Evolutionary conservation across 2,329 filamentous ascomycete genomes (phyloP).

Genomic region (Aureobasidium sp.): DNA sequence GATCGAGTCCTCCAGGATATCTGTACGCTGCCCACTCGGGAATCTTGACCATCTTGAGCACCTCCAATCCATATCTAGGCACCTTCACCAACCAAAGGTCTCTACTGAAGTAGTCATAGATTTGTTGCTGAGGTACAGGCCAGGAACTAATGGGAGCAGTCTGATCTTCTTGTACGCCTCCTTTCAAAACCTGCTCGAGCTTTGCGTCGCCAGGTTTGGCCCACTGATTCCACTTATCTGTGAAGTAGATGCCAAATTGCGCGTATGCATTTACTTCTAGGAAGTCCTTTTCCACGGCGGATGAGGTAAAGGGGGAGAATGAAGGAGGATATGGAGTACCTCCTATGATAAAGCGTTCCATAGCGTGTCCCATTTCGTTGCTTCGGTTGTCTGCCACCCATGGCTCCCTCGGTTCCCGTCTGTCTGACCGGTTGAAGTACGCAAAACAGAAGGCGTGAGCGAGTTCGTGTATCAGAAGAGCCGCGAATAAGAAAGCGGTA

Average conservation of each 20-base stretch:
- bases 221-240: not conserved
- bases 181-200: not conserved
- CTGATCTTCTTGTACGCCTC: too few relatives aligned
- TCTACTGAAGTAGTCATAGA: not conserved
- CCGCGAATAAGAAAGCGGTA: not conserved
- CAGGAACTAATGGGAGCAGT: not conserved
- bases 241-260: not conserved
- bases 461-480: not conserved
- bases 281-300: too few relatives aligned
- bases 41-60: not conserved
- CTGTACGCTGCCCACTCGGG: not conserved
- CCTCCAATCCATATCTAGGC: not conserved
- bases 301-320: too few relatives aligned
- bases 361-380: not conserved
- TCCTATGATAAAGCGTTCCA: not conserved
- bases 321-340: not conserved
- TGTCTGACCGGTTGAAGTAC: not conserved
- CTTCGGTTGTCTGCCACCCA: not conserved
- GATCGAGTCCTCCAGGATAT: not conserved
- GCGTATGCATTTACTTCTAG: not conserved
- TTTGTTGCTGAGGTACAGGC: not conserved
- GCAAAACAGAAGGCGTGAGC: not conserved
- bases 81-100: not conserved
- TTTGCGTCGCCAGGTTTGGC: too few relatives aligned
- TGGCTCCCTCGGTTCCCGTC: not conserved